Percentiles rank a stretch among this genome's conserved stretches.
Conservation (phyloP, 345 rosid species). For the Gossypium stocksii region DNA sequence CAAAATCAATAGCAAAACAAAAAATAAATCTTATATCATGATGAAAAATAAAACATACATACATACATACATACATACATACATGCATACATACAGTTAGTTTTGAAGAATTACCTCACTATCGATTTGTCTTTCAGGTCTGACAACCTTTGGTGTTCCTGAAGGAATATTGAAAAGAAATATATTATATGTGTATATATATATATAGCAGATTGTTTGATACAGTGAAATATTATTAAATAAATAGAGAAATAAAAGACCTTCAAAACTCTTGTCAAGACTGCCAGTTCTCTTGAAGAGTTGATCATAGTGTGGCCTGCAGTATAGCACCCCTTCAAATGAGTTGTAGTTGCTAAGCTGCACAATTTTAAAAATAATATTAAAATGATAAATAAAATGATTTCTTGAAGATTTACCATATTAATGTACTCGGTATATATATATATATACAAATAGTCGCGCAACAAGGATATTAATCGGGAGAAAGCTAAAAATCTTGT, state of each 20-base stretch:
- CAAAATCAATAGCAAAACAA: not conserved
- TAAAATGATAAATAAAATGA: too few species aligned
- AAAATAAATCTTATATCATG: not conserved
- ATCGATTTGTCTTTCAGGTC: conserved; percentile 38
- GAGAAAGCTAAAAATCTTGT: too few species aligned
- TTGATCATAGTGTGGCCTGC: conserved; percentile 69
- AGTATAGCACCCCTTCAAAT: conserved; percentile 62
- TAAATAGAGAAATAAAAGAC: conserved; percentile 17
- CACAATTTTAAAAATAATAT: not conserved
- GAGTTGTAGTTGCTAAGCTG: conserved; percentile 60
- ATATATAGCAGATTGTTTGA: not conserved
- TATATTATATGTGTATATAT: too few species aligned
- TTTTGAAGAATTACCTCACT: conserved; percentile 36
- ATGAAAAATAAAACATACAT: too few species aligned
- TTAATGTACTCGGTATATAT: too few species aligned
- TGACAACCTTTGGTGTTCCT: conserved; percentile 58
- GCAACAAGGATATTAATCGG: too few species aligned
- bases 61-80: too few species aligned
- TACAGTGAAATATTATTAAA: not conserved
- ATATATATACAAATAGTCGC: too few species aligned
- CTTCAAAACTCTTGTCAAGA: conserved; percentile 60
- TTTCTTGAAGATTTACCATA: too few species aligned
- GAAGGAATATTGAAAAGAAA: conserved; percentile 9
- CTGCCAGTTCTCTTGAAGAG: conserved; percentile 67
- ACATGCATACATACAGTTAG: not conserved